Conservation (phyloP, 192 early-diverging fungal genomes). For the Allomyces javanicus region DNA sequence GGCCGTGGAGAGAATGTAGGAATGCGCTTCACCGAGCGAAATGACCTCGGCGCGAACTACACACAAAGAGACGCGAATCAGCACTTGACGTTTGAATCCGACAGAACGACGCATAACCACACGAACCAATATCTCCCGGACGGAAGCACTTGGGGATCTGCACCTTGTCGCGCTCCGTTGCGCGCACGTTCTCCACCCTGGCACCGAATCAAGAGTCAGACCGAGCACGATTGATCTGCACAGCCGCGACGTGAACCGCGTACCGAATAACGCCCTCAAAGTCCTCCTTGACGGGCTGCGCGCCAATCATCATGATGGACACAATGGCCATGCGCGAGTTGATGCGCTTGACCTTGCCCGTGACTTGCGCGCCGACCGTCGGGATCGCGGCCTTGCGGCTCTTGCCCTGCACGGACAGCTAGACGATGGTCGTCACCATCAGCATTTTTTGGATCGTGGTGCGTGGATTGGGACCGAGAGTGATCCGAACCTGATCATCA, state of each 20-base stretch:
- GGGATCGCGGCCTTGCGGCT: not conserved
- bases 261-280: constrained; percentile 74
- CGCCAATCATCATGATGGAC: constrained; percentile 76
- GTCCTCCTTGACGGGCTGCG: constrained; percentile 56
- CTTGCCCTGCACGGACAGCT: not conserved
- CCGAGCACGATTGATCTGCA: not conserved
- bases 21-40: constrained; percentile 78
- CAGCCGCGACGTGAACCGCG: not conserved
- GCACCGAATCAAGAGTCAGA: not conserved
- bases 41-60: constrained; percentile 53
- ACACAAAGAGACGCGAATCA: not conserved
- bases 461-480: too few relatives aligned
- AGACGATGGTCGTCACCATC: too few relatives aligned
- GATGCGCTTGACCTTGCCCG: constrained; percentile 73
- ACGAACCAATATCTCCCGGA: constrained; percentile 64
- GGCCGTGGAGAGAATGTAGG: constrained; percentile 79
- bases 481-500: too few relatives aligned
- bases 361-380: constrained; percentile 27
- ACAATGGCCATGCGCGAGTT: constrained; percentile 71
- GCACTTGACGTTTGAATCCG: too few relatives aligned
- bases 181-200: constrained; percentile 76
- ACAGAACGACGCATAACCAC: too few relatives aligned
- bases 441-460: too few relatives aligned
- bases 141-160: constrained; percentile 77
- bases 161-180: constrained; percentile 85